Evolutionary conservation across 2,329 filamentous ascomycete genomes (phyloP).

Genomic region (Neonectria punicea): DNA sequence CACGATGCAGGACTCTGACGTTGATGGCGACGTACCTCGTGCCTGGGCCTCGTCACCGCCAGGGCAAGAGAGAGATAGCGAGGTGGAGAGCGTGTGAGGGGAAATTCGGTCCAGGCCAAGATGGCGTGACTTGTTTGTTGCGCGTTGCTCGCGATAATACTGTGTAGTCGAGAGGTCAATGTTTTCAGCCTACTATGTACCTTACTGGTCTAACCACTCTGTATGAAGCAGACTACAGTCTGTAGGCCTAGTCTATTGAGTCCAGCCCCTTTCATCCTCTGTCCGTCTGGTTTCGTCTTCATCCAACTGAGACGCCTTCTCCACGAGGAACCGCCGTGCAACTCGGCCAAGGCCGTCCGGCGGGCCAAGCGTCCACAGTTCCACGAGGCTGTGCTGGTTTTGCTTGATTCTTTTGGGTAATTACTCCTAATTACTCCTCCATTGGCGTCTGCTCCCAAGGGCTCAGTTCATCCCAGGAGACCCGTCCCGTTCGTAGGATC

Average conservation of each 20-base stretch:
- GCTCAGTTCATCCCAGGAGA: background rate
- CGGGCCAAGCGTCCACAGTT: background rate
- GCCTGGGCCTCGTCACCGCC: too few relatives aligned
- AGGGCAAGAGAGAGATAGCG: background rate
- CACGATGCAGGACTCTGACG: conserved; percentile 1
- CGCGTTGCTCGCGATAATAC: background rate
- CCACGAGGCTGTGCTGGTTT: background rate
- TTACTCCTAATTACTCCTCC: background rate
- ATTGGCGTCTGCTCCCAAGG: background rate
- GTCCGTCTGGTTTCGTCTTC: conserved; percentile 10
- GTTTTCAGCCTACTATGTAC: background rate
- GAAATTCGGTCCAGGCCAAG: conserved; percentile 9
- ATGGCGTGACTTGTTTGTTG: conserved; percentile 11
- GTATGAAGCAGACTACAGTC: background rate
- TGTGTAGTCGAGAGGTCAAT: background rate
- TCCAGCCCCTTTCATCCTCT: background rate
- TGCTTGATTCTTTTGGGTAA: background rate
- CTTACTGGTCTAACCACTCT: too few relatives aligned
- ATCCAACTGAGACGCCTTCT: conserved; percentile 9
- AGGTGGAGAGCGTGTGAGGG: background rate
- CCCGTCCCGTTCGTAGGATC: background rate
- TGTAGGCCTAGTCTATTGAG: background rate
- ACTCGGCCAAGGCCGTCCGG: background rate
- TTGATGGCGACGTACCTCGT: background rate
- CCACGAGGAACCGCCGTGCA: background rate